Evolutionary conservation across 164 flowering plant genomes (phyloP).

Genomic region (Vitis rotundifolia): DNA sequence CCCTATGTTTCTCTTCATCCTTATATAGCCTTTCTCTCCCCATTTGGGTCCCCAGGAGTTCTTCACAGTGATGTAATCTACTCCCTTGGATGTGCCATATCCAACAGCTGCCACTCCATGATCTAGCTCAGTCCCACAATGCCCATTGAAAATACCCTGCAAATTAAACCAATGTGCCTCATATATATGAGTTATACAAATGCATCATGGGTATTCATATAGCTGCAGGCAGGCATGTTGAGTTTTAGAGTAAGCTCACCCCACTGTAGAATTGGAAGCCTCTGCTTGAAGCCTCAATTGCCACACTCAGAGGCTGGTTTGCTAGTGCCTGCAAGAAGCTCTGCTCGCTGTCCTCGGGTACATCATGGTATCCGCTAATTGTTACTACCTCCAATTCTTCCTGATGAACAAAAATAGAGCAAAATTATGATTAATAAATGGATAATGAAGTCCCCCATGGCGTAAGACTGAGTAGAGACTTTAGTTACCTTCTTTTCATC

Average conservation of each 20-base stretch:
- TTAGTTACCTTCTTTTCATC: constrained; percentile 45
- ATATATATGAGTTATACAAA: no score
- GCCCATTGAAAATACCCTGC: constrained; percentile 58
- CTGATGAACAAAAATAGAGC: constrained; percentile 7
- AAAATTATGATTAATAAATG: no score
- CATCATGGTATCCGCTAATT: constrained; percentile 43
- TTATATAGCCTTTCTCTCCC: constrained; percentile 86
- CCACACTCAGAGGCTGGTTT: no score
- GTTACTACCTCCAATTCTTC: constrained; percentile 37
- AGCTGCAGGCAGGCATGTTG: no score
- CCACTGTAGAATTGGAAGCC: no score
- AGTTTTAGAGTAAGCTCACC: no score
- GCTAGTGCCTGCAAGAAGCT: no score
- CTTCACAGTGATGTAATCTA: constrained; percentile 74
- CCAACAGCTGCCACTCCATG: constrained; percentile 93
- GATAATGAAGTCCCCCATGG: no score
- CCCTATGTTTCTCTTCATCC: constrained; percentile 78
- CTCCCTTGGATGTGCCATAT: constrained; percentile 61
- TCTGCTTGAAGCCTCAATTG: no score
- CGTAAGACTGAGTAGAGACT: no score
- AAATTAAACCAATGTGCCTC: no score
- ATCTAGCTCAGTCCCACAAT: constrained; percentile 69
- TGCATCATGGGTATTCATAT: no score
- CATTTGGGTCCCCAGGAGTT: constrained; percentile 88
- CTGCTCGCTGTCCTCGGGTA: constrained; percentile 51